phyloP scores from a whole-genome alignment of 352 stramenopile species.

The Phytophthora fragariaefolia region DNA sequence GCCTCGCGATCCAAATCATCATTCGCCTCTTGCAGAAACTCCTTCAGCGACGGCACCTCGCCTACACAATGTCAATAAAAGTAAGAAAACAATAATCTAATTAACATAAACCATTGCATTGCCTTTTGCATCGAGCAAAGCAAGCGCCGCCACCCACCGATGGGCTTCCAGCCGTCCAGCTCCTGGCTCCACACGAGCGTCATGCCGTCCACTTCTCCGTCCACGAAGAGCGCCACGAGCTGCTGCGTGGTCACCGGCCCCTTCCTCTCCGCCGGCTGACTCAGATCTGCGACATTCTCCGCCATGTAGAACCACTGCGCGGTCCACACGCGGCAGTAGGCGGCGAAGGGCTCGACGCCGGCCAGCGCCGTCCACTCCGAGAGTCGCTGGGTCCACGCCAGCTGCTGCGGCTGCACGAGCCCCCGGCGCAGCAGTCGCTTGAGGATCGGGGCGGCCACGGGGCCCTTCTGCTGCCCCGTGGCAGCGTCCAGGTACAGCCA shows the following conservation, averaged over 20 bases:
- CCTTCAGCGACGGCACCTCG: slow-evolving; percentile 63
- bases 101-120: background rate
- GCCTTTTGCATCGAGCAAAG: background rate
- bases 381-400: slow-evolving; percentile 75
- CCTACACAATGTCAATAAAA: slow-evolving; percentile 34
- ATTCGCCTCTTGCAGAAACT: slow-evolving; percentile 77
- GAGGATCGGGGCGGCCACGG: slow-evolving; percentile 57
- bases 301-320: slow-evolving; percentile 71
- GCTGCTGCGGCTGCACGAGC: slow-evolving; percentile 62
- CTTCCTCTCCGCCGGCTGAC: slow-evolving; percentile 21
- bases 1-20: slow-evolving; percentile 63
- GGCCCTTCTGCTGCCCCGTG: slow-evolving; percentile 71
- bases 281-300: slow-evolving; percentile 9
- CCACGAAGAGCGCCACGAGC: slow-evolving; percentile 64
- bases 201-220: slow-evolving; percentile 74
- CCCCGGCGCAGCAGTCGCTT: slow-evolving; percentile 77
- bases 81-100: slow-evolving; percentile 4
- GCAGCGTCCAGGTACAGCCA: slow-evolving; percentile 83
- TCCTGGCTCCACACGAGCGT: slow-evolving; percentile 72
- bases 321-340: slow-evolving; percentile 64
- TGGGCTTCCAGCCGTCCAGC: slow-evolving; percentile 60
- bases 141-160: slow-evolving; percentile 42
- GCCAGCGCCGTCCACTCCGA: slow-evolving; percentile 61
- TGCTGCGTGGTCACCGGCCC: slow-evolving; percentile 63
- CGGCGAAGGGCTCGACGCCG: slow-evolving; percentile 51